Conservation (phyloP, 805 yeast genomes). For the Wickerhamiella alocasiicola region DNA sequence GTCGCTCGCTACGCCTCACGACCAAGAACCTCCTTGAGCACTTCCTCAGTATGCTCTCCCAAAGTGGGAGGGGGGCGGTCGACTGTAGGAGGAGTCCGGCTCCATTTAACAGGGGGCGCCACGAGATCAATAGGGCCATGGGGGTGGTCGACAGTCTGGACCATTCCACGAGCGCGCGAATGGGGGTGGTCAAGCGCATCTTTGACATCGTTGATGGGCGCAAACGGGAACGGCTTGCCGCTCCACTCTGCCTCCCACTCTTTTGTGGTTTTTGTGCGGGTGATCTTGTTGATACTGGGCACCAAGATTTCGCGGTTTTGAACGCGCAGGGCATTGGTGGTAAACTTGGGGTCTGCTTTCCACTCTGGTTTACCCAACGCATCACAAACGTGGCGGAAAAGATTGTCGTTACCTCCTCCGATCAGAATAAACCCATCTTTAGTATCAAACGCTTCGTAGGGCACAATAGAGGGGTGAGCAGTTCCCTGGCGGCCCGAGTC, state of each 20-base stretch:
- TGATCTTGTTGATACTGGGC: conserved; percentile 24
- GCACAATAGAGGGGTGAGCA: conserved; percentile 32
- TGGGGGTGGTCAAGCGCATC: conserved; percentile 29
- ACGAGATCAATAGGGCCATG: conserved; percentile 29
- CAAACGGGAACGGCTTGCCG: conserved; percentile 29
- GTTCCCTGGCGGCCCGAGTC: conserved; percentile 33
- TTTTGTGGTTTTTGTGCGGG: conserved; percentile 24
- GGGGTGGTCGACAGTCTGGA: conserved; percentile 28
- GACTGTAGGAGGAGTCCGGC: conserved; percentile 27
- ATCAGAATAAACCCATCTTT: conserved; percentile 30
- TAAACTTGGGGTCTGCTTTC: conserved; percentile 26
- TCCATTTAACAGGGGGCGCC: conserved; percentile 31
- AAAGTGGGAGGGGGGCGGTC: conserved; percentile 29
- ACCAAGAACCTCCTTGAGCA: conserved; percentile 19
- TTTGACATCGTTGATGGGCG: conserved; percentile 32
- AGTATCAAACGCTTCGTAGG: conserved; percentile 32
- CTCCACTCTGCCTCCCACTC: conserved; percentile 29
- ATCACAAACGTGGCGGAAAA: conserved; percentile 27
- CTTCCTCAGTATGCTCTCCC: conserved; percentile 30
- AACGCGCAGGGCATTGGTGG: conserved; percentile 30
- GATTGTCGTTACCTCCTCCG: conserved; percentile 33
- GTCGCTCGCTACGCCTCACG: too few relatives aligned
- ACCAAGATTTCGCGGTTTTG: conserved; percentile 26
- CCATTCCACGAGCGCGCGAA: conserved; percentile 29
- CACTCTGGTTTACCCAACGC: conserved; percentile 29